Conservation (phyloP, 805 yeast genomes). For the Candida caryicola region DNA sequence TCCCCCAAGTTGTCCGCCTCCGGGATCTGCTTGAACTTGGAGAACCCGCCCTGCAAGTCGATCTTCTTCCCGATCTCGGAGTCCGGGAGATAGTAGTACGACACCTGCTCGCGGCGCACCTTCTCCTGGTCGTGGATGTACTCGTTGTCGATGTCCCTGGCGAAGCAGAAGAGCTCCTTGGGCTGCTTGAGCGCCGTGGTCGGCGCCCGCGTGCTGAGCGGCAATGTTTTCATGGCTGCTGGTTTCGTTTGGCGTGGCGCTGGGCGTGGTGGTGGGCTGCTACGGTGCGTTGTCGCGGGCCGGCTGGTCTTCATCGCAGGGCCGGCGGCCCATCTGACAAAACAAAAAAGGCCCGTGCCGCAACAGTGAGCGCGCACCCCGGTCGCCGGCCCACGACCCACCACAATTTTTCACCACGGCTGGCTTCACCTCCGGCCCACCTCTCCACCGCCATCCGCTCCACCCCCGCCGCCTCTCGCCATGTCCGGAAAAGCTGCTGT, state of each 20-base stretch:
- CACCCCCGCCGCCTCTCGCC: constrained; percentile 2
- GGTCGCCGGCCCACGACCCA: not conserved
- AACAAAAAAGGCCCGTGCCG: too few species aligned
- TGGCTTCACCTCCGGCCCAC: not conserved
- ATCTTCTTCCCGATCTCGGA: constrained; percentile 54
- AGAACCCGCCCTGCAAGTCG: constrained; percentile 65
- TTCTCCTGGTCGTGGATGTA: constrained; percentile 37
- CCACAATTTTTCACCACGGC: not conserved
- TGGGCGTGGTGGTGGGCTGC: too few species aligned
- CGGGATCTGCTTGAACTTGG: constrained; percentile 55
- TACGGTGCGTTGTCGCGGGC: too few species aligned
- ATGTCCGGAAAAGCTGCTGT: constrained; percentile 56
- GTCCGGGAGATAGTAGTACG: constrained; percentile 83
- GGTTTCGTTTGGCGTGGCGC: too few species aligned
- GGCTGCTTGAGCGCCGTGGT: constrained; percentile 81
- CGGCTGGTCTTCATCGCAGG: too few species aligned
- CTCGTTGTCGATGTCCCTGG: constrained; percentile 55
- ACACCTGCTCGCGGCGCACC: constrained; percentile 50
- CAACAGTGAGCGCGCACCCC: too few species aligned
- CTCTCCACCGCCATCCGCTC: not conserved
- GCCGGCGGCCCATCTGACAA: too few species aligned
- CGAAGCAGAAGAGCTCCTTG: constrained; percentile 68
- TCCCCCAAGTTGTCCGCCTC: constrained; percentile 53
- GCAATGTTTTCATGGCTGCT: constrained; percentile 37
- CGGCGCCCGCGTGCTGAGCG: constrained; percentile 49